Base-by-base conservation (phyloP, 2,329 filamentous ascomycete species). In the Grosmannia serpens region DNA sequence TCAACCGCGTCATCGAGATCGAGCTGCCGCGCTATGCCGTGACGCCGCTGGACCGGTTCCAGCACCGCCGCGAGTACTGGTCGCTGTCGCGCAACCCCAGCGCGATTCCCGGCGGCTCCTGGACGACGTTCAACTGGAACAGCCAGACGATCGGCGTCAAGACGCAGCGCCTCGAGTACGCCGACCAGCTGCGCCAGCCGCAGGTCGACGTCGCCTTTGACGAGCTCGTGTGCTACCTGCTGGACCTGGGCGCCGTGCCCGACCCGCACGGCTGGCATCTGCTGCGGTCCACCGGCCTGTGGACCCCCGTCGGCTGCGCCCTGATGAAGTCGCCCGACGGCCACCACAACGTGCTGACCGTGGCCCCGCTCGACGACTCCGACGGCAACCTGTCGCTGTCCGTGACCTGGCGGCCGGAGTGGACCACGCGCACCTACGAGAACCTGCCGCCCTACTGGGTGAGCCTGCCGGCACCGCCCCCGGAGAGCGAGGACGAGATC, bases 71-170 rank as follows among this genome's bases (percentile, higher is more conserved):
- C 0, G 74, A 80, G 55, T 87, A 87, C 69, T 87, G 84, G 80
- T 71, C 71, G 17, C 70, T 83, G 3, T 77, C 77, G 46, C 68
- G 73, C 1, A 72, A 78, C 57, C 76, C 77, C 0, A 81, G 77
- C 53, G 70, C 68, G 15, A 78, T 85, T 50, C 79, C 79, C 0
- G 84, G 84, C 2, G 84, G 84, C 0, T 77, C 74, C 31, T 87
- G 83, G 83, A 84, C 83, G 0, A 79, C 78, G 0, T 85, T 87
- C 67, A 80, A 86, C 68, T 87, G 84, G 83, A 79, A 78, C 64
- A 77, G 77, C n/a, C 77, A 84, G 62, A 72, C 79, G 3, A 84
- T 85, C 27, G 83, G 84, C 1, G 72, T 79, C 58, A 83, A 81
- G 65, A 79, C 80, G 17, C 84, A 85, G 70, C 75, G 84, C 38